A percentile compares a stretch with the other conserved stretches of the same genome.
These are phyloP conservation scores for Mycena citricolor DNA, from an alignment of 1,284 basidiomycete genomes.

Conservation along the genomic window DNA sequence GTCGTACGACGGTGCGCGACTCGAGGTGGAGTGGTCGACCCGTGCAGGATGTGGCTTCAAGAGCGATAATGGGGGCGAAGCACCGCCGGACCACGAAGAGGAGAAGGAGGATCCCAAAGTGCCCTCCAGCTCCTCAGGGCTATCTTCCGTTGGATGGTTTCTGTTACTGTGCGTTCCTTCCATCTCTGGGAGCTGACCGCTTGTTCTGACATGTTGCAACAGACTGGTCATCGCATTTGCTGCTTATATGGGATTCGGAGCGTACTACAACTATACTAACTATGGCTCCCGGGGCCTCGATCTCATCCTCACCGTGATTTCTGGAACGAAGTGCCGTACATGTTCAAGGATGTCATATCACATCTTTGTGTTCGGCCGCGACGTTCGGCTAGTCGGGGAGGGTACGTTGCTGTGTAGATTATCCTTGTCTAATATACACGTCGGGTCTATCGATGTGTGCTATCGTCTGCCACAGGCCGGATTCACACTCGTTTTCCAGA, in stretches of 20 bases:
- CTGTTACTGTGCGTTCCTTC: slow-evolving; percentile 66
- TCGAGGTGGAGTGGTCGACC: slow-evolving; percentile 59
- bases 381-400: slow-evolving; percentile 59
- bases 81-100: slow-evolving; percentile 24
- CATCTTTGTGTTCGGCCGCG: slow-evolving; percentile 73
- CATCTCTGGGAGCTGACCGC: neutral
- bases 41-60: slow-evolving; percentile 51
- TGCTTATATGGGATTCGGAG: slow-evolving; percentile 72
- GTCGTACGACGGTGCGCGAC: slow-evolving; percentile 58
- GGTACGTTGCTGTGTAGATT: slow-evolving; percentile 78
- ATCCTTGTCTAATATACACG: too few relatives aligned
- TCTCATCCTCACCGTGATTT: slow-evolving; percentile 83
- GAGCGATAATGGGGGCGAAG: slow-evolving; percentile 9
- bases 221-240: slow-evolving; percentile 67
- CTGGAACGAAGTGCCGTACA: slow-evolving; percentile 84
- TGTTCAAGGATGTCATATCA: slow-evolving; percentile 72
- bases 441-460: too few relatives aligned
- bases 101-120: slow-evolving; percentile 32
- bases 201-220: slow-evolving; percentile 3
- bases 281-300: slow-evolving; percentile 80
- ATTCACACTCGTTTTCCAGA: slow-evolving; percentile 19
- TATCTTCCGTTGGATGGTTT: slow-evolving; percentile 59
- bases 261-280: slow-evolving; percentile 81
- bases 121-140: slow-evolving; percentile 44
- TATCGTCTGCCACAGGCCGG: slow-evolving; percentile 29